A percentile compares a stretch with the other conserved stretches of the same genome.
Conservation (phyloP, 495 filamentous ascomycete species). For the Daldinia vernicosa region DNA sequence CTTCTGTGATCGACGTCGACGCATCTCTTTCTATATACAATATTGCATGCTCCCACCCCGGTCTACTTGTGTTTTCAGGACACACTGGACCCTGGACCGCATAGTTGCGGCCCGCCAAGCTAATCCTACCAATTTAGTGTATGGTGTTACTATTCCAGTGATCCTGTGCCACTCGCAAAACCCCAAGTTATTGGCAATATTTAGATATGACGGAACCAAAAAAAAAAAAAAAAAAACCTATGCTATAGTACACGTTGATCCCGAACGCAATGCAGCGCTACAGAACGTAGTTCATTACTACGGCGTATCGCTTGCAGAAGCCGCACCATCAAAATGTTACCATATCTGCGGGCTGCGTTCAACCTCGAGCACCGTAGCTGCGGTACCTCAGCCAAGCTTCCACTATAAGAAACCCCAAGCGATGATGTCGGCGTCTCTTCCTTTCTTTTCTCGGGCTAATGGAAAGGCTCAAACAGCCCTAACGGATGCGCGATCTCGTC, state of each 20-base stretch:
- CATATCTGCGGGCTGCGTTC: constrained; percentile 23
- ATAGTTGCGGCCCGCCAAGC: constrained; percentile 38
- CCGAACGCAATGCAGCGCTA: constrained; percentile 30
- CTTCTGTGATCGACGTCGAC: constrained; percentile 44
- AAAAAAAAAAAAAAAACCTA: too few species aligned
- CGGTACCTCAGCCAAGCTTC: constrained; percentile 6
- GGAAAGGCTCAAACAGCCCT: constrained; percentile 11
- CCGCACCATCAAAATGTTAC: constrained; percentile 31
- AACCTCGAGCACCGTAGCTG: constrained; percentile 13
- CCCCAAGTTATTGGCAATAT: constrained; percentile 27
- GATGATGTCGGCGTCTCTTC: constrained; percentile 2
- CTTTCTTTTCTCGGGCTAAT: constrained; percentile 24
- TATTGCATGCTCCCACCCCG: constrained; percentile 40
- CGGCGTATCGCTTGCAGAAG: constrained; percentile 22
- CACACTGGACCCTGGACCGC: constrained; percentile 27
- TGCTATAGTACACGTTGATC: constrained; percentile 16
- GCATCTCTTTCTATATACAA: constrained; percentile 30
- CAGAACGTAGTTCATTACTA: constrained; percentile 17
- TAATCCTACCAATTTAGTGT: constrained; percentile 33
- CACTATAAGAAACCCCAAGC: constrained; percentile 14
- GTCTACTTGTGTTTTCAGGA: constrained; percentile 29
- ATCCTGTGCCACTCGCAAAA: constrained; percentile 31
- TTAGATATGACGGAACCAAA: constrained; percentile 27
- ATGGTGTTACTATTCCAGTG: constrained; percentile 34
- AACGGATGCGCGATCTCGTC: constrained; percentile 10